Evolutionary conservation across 768 basidiomycete genomes (phyloP), one percentile per base, ranked within the genome.

Genomic region (Xerocomellus dryophilus): DNA sequence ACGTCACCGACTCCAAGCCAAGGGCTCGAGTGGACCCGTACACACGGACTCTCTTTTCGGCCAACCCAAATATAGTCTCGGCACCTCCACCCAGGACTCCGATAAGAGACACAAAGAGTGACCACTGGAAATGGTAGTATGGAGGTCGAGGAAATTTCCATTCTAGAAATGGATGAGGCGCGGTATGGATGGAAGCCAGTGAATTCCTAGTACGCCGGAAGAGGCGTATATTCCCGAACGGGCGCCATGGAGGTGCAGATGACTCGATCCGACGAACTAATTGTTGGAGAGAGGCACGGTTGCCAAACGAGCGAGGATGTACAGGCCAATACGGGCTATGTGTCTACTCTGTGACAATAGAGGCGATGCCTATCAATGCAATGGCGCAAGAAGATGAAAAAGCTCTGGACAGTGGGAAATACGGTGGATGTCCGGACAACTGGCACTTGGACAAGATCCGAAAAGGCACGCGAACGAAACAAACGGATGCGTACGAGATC

Each of bases 81-180:
- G 56, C 2, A 27, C 7, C 39, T 27, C 34, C 27, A 53, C 32
- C 25, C 7, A 40, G 42, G 36, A 32, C 38, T 23, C 38, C 18
- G 47, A 56, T 57, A 39, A 55, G 53, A 46, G 50, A 54, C 41
- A 34, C 39, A 55, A 43, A 46, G 48, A 23, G 27, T 27, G 61
- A 38, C 18, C 8, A 10, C 46, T 41, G 39, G 36, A 49, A 57
- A 63, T 54, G 54, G 62, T 52, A 64, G 46, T 27, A 50, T 48
- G 50, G 41, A 58, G 49, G n/a, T 47, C 52, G 62, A 51, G 42
- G 52, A 42, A 50, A 18, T 7, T 46, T 61, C 43, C 47, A 47
- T 65, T 54, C 55, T 58, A 17, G 41, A 57, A 52, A 51, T 32
- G 53, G 59, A 48, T 18, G 51, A n/a, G 27, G 45, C 4, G 38